Percentiles rank a stretch among this genome's conserved stretches.
These are phyloP conservation scores for Raddia guianensis DNA, from an alignment of 176 grass and related monocot genomes.

Conservation along the genomic window DNA sequence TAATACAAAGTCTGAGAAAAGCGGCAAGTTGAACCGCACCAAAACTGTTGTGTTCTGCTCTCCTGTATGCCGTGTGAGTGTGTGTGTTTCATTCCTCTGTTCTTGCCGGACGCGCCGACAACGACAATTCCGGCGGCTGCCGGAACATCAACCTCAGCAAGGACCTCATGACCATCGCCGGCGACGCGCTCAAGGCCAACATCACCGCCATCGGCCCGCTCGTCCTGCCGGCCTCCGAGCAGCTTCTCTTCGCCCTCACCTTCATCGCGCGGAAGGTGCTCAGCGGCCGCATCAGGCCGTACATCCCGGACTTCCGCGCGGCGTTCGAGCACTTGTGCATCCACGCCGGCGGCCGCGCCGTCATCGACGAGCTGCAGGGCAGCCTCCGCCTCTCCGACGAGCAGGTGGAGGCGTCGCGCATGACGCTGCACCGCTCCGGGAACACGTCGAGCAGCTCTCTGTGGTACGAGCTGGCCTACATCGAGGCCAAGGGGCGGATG, in stretches of 20 bases:
- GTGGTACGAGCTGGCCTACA: conserved; percentile 91
- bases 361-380: conserved; percentile 75
- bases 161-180: conserved; percentile 57
- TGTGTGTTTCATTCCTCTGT: no score
- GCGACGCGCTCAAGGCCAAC: conserved; percentile 55
- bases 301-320: conserved; percentile 66
- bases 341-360: conserved; percentile 68
- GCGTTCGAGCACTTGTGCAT: conserved; percentile 98
- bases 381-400: conserved; percentile 61
- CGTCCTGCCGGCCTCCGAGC: conserved; percentile 54
- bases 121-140: no score
- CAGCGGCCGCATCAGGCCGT: conserved; percentile 38
- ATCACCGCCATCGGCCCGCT: conserved; percentile 49
- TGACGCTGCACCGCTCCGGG: conserved; percentile 80
- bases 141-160: conserved; percentile 53
- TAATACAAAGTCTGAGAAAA: no score
- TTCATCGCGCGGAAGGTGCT: conserved; percentile 45
- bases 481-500: conserved; percentile 78
- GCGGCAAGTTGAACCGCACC: no score
- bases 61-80: no score
- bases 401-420: conserved; percentile 86
- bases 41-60: no score
- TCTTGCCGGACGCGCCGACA: no score
- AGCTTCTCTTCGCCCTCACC: conserved; percentile 43
- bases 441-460: conserved; percentile 92